phyloP scores from a whole-genome alignment of 805 yeast species.

The Kodamaea kakaduensis region DNA sequence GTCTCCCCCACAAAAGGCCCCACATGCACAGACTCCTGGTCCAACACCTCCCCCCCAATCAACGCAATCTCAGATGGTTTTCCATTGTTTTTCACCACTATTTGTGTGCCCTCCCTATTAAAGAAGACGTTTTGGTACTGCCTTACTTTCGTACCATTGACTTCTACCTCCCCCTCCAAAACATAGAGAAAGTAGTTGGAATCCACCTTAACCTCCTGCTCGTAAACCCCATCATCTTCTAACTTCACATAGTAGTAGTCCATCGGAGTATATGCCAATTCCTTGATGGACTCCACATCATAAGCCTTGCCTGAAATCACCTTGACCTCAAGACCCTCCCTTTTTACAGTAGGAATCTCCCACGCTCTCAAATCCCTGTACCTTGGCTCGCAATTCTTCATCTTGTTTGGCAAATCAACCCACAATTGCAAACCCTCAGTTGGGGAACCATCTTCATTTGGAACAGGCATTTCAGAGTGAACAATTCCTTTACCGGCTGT shows the following conservation, averaged over 20 bases:
- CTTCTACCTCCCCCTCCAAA: constrained; percentile 53
- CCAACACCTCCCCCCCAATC: constrained; percentile 68
- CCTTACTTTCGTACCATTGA: constrained; percentile 36
- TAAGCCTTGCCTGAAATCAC: constrained; percentile 77
- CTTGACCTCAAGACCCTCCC: constrained; percentile 59
- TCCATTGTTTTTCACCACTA: constrained; percentile 39
- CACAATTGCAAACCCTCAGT: constrained; percentile 75
- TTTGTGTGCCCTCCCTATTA: constrained; percentile 59
- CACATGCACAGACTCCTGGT: constrained; percentile 77
- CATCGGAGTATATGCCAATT: constrained; percentile 79
- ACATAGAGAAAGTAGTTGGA: constrained; percentile 71
- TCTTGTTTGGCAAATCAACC: constrained; percentile 72
- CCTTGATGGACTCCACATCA: constrained; percentile 68
- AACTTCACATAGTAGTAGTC: constrained; percentile 64
- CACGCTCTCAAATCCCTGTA: constrained; percentile 69
- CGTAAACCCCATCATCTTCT: constrained; percentile 60
- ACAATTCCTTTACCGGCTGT: constrained; percentile 88
- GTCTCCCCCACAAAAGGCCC: constrained; percentile 88
- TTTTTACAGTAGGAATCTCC: constrained; percentile 68
- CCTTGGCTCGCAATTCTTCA: constrained; percentile 64
- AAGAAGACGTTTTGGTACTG: constrained; percentile 57
- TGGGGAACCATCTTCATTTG: constrained; percentile 41
- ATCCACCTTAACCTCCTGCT: constrained; percentile 55
- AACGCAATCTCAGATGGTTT: constrained; percentile 57
- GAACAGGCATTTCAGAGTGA: constrained; percentile 82